phyloP scores from a whole-genome alignment of 805 yeast genomes.

The Candida quercuum region DNA sequence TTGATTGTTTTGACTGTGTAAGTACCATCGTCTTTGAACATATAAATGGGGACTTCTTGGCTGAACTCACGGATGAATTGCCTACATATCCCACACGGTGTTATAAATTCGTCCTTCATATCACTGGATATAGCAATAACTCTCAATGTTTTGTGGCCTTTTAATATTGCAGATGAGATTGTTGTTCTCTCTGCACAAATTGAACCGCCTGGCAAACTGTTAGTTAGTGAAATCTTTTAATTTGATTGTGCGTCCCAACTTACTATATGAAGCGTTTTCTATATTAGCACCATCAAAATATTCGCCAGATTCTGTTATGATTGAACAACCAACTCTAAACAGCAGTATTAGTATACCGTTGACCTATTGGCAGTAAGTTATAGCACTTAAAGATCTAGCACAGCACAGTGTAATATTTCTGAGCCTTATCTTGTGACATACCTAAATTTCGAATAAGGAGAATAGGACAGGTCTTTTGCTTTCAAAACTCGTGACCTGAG shows the following conservation, averaged over 20 bases:
- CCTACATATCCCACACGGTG: constrained; percentile 95
- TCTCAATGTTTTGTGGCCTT: constrained; percentile 37
- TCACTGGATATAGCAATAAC: constrained; percentile 71
- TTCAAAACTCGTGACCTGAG: constrained; percentile 26
- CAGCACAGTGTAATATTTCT: no score
- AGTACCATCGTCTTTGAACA: constrained; percentile 58
- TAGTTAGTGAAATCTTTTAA: background rate
- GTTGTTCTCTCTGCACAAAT: constrained; percentile 78
- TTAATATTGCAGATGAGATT: constrained; percentile 46
- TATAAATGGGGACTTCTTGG: constrained; percentile 50
- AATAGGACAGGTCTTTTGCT: constrained; percentile 38
- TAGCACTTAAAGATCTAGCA: no score
- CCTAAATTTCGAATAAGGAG: constrained; percentile 41
- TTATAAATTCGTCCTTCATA: constrained; percentile 42
- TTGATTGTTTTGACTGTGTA: constrained; percentile 42
- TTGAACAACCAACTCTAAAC: constrained; percentile 71
- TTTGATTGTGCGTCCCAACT: no score
- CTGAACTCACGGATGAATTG: constrained; percentile 86
- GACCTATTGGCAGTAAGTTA: no score
- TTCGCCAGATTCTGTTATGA: constrained; percentile 47
- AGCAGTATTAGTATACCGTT: no score
- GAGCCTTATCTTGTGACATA: constrained; percentile 9
- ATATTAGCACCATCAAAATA: constrained; percentile 75
- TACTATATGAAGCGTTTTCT: constrained; percentile 88
- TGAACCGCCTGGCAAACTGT: constrained; percentile 35